These are phyloP conservation scores for Ambispora gerdemannii DNA, from an alignment of 192 early-diverging fungal genomes.

Conservation along the genomic window DNA sequence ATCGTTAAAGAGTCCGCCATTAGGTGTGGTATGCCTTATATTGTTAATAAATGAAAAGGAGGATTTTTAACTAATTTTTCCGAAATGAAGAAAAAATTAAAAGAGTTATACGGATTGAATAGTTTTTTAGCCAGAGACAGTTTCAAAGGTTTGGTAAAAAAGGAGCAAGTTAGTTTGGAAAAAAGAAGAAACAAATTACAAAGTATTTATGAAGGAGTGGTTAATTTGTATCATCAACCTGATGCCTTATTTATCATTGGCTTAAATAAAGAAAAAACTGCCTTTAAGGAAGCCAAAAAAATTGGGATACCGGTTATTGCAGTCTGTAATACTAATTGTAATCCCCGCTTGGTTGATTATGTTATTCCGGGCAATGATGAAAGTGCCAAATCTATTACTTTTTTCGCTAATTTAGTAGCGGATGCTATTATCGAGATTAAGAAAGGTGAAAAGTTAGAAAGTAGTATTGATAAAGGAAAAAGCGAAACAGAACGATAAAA, in stretches of 20 bases:
- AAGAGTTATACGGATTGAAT: not conserved
- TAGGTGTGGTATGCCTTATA: not conserved
- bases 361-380: not conserved
- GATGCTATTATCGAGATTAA: not conserved
- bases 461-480: not conserved
- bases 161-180: not conserved
- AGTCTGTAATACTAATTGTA: conserved; percentile 3
- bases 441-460: not conserved
- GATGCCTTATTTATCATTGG: conserved; percentile 3
- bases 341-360: conserved; percentile 1
- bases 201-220: conserved; percentile 3
- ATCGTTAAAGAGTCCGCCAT: not conserved
- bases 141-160: not conserved
- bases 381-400: not conserved
- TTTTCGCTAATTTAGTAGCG: not conserved
- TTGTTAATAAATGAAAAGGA: conserved; percentile 13
- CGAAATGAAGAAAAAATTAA: not conserved
- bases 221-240: not conserved
- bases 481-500: not conserved
- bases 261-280: conserved; percentile 8
- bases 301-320: not conserved
- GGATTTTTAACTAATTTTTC: conserved; percentile 17
- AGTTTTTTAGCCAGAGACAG: not conserved
- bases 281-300: not conserved
- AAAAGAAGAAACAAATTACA: conserved; percentile 15